phyloP scores from a whole-genome alignment of 805 yeast genomes.

The Lachancea fermentati region DNA sequence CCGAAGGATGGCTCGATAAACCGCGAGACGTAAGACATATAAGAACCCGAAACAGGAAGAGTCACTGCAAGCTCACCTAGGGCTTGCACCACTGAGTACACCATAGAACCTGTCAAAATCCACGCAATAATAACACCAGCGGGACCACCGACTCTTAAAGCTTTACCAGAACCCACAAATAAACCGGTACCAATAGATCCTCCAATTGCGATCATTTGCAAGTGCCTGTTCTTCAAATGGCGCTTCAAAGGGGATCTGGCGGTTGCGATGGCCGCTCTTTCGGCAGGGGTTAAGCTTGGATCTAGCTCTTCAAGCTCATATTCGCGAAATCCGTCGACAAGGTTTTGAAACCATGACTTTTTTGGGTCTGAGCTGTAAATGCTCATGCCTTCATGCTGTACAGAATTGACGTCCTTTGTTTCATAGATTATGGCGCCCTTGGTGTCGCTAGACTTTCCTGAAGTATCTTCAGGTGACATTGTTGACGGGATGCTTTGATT shows the following conservation, averaged over 20 bases:
- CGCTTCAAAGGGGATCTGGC: slow-evolving; percentile 56
- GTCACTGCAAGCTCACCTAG: slow-evolving; percentile 56
- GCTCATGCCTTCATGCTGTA: no score
- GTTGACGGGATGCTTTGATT: no score
- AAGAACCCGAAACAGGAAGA: slow-evolving; percentile 61
- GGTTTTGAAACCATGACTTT: no score
- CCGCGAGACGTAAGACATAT: slow-evolving; percentile 54
- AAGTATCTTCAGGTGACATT: no score
- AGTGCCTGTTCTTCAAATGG: slow-evolving; percentile 47
- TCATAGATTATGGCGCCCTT: no score
- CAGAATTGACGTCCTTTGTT: no score
- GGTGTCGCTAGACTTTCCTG: no score
- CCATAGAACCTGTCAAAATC: slow-evolving; percentile 48
- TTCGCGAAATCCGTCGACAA: slow-evolving; percentile 48
- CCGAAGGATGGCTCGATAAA: slow-evolving; percentile 59
- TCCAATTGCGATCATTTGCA: slow-evolving; percentile 65
- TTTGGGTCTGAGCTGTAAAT: no score
- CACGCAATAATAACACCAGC: slow-evolving; percentile 55
- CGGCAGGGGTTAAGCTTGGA: slow-evolving; percentile 38
- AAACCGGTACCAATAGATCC: slow-evolving; percentile 74
- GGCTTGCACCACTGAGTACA: slow-evolving; percentile 55
- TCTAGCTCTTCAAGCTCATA: slow-evolving; percentile 34
- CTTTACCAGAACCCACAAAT: slow-evolving; percentile 64
- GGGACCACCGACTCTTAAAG: slow-evolving; percentile 62
- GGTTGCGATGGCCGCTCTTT: slow-evolving; percentile 38